Evolutionary conservation across 2,329 filamentous ascomycete genomes (phyloP).

Genomic region (Aspergillus ibericus): DNA sequence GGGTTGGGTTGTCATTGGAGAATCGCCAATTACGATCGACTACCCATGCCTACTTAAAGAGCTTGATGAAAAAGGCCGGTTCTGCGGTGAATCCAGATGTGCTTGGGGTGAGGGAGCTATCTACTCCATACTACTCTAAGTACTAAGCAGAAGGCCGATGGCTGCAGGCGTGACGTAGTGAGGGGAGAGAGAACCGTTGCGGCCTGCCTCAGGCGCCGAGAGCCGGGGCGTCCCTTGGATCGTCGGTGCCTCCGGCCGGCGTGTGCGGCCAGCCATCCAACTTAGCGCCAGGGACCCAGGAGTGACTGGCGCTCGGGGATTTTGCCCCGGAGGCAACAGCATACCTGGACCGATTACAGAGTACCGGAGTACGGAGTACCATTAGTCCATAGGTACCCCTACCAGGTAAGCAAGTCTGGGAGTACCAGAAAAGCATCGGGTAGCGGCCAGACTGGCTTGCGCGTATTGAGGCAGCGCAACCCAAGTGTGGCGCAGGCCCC

Average conservation of each 20-base stretch:
- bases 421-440: not conserved
- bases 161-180: conserved; percentile 4
- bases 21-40: no score
- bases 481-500: conserved; percentile 28
- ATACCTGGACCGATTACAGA: no score
- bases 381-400: no score
- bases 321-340: not conserved
- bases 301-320: not conserved
- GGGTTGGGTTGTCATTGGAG: not conserved
- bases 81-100: not conserved
- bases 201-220: not conserved
- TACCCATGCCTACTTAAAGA: no score
- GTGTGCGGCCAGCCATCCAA: not conserved
- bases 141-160: no score
- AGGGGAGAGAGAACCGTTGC: not conserved
- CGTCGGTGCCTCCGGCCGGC: not conserved
- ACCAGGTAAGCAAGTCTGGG: not conserved
- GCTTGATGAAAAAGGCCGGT: not conserved
- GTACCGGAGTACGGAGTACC: not conserved
- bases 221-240: not conserved
- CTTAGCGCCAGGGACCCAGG: not conserved
- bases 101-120: not conserved
- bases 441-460: conserved; percentile 13
- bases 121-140: no score
- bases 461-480: conserved; percentile 12